phyloP scores from a whole-genome alignment of 108 stramenopile species.

The Mayamaea pseudoterrestris region DNA sequence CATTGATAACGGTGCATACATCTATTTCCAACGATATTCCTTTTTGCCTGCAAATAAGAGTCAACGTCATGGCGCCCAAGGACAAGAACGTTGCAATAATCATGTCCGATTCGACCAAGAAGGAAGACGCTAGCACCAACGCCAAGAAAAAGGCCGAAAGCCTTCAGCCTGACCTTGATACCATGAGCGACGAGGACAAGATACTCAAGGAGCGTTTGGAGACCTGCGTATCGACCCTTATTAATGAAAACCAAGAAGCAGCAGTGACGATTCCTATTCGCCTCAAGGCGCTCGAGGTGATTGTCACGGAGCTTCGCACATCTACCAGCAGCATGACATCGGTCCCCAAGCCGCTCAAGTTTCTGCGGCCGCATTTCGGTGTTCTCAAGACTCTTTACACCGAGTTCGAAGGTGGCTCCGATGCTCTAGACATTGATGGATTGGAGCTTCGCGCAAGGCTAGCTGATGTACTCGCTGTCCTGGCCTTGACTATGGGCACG shows the following conservation, averaged over 20 bases:
- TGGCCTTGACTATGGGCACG: constrained; percentile 96
- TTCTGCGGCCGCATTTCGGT: constrained; percentile 89
- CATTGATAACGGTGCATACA: background rate
- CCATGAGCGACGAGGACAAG: constrained; percentile 72
- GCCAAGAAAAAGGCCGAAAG: constrained; percentile 18
- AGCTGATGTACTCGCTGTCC: constrained; percentile 92
- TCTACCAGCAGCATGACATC: constrained; percentile 96
- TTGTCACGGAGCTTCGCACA: constrained; percentile 79
- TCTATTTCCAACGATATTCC: background rate
- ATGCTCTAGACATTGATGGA: constrained; percentile 7
- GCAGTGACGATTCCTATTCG: constrained; percentile 64
- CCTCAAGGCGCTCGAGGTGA: constrained; percentile 76
- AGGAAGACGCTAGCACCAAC: constrained; percentile 19
- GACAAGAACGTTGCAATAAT: constrained; percentile 12
- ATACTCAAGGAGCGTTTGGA: constrained; percentile 80
- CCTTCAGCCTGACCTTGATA: constrained; percentile 16
- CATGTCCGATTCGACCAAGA: constrained; percentile 15
- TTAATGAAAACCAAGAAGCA: constrained; percentile 51
- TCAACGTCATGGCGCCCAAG: constrained; percentile 26
- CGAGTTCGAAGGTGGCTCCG: constrained; percentile 3
- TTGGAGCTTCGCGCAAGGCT: constrained; percentile 65
- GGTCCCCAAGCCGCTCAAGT: constrained; percentile 99
- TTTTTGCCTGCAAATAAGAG: background rate
- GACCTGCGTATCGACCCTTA: constrained; percentile 73
- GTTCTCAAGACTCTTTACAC: constrained; percentile 70